phyloP scores from a whole-genome alignment of 1,284 basidiomycete species.

The Malassezia caprae region DNA sequence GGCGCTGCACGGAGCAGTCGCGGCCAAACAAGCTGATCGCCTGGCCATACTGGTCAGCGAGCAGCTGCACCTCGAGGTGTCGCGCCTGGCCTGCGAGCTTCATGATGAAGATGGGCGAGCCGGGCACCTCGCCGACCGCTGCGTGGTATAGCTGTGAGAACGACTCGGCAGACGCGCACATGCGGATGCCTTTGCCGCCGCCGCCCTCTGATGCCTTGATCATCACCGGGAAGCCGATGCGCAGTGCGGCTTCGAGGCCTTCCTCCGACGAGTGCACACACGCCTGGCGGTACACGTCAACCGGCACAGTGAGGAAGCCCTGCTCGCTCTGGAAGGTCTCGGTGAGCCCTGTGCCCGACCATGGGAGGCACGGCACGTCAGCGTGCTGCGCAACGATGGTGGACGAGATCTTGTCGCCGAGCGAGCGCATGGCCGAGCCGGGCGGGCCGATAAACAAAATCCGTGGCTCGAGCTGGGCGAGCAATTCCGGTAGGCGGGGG shows the following conservation, averaged over 20 bases:
- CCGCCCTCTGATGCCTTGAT: slow-evolving; percentile 99
- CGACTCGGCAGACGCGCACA: slow-evolving; percentile 54
- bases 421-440: slow-evolving; percentile 94
- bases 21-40: slow-evolving; percentile 98
- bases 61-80: slow-evolving; percentile 93
- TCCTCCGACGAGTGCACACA: slow-evolving; percentile 84
- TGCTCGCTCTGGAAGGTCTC: slow-evolving; percentile 75
- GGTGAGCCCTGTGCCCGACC: slow-evolving; percentile 90
- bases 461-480: slow-evolving; percentile 81
- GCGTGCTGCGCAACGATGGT: slow-evolving; percentile 98
- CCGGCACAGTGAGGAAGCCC: slow-evolving; percentile 87
- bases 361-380: slow-evolving; percentile 95
- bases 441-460: slow-evolving; percentile 99
- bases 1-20: slow-evolving; percentile 97
- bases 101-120: slow-evolving; percentile 99
- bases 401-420: slow-evolving; percentile 99
- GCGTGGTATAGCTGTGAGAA: slow-evolving; percentile 92
- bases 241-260: slow-evolving; percentile 69
- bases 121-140: slow-evolving; percentile 85
- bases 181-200: slow-evolving; percentile 75
- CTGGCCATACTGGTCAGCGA: slow-evolving; percentile 98
- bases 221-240: slow-evolving; percentile 96
- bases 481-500: slow-evolving; percentile 87
- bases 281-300: slow-evolving; percentile 77
- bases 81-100: slow-evolving; percentile 95